Evolutionary conservation across 2,329 filamentous ascomycete genomes (phyloP).

Genomic region (Cucurbitaria berberidis): DNA sequence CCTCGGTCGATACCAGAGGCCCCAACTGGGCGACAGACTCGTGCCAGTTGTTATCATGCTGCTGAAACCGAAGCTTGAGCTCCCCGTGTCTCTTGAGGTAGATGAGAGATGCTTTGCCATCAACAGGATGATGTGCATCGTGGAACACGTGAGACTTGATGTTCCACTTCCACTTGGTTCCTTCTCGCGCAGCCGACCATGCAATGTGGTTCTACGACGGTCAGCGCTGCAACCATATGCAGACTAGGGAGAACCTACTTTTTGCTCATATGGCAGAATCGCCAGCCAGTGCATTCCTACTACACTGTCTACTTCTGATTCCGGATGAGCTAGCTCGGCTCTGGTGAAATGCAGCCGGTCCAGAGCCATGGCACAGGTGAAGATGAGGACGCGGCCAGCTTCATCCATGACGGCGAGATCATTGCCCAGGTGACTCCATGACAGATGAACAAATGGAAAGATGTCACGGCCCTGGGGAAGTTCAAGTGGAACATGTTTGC

Average conservation of each 20-base stretch:
- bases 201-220: constrained; percentile 41
- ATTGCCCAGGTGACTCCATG: constrained; percentile 77
- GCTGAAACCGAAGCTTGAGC: constrained; percentile 78
- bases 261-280: constrained; percentile 50
- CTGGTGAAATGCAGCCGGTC: constrained; percentile 72
- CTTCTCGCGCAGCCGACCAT: constrained; percentile 49
- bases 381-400: constrained; percentile 76
- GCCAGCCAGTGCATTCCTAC: constrained; percentile 87
- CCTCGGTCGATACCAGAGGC: constrained; percentile 68
- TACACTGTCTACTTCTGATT: constrained; percentile 76
- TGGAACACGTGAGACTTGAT: constrained; percentile 68
- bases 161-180: constrained; percentile 70
- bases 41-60: constrained; percentile 73
- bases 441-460: constrained; percentile 76
- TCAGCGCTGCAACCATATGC: constrained; percentile 3
- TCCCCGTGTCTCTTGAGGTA: constrained; percentile 76
- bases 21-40: constrained; percentile 78
- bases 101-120: constrained; percentile 74
- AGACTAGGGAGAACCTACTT: constrained; percentile 27
- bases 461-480: constrained; percentile 67
- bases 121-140: constrained; percentile 75
- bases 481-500: constrained; percentile 71
- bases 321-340: constrained; percentile 68
- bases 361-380: constrained; percentile 72
- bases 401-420: constrained; percentile 86